Base-by-base conservation (phyloP, 148 eudicot species). In the Chenopodium quinoa region DNA sequence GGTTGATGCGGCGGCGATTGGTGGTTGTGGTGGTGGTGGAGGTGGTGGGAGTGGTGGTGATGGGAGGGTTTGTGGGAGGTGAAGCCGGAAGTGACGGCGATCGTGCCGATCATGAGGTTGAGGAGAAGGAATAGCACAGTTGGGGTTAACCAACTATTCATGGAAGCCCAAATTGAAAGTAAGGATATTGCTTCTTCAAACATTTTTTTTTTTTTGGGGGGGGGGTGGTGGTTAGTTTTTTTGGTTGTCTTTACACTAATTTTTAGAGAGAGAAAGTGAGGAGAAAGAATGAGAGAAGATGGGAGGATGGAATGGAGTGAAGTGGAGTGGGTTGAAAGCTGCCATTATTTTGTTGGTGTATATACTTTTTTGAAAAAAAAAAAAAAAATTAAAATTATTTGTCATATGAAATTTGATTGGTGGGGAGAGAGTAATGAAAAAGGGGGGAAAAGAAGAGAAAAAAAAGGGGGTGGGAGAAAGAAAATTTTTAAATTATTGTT, bases 71-170 rank as follows among this genome's bases (percentile, higher is more conserved):
- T 74, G 69, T 83, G 82, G 80, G 81, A 82, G 22, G 88, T 46
- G 64, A 88, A 80, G 77, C 80, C 78, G 52, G 97, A 92, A 63
- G 93, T 90, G 85, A 91, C 75, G 34, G 83, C 85, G 68, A 93
- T 93, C 81, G 94, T 93, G 81, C 86, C 96, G 23, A 95, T 92
- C 87, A 92, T 88, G 87, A 93, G 60, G 73, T 92, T 92, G 77
- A 95, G 92, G 71, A 95, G 83, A 34, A 93, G 81, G 74, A 95
- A 93, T 75, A 95, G 87, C 27, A 95, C 86, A 67, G 93, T 62
- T 8, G 98, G 97, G 3, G 97, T 92, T 52, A 93, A 72, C 97
- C 97, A 95, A 83, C 87, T 91, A 85, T 83, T 87, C 87, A 95
- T 81, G 63, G 97, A 90, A 13, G 91, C 75, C 97, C 94, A 95